Percentiles rank a stretch among this genome's conserved stretches.
Conservation (phyloP, 116 monocot species). For the Trichopus zeylanicus region DNA sequence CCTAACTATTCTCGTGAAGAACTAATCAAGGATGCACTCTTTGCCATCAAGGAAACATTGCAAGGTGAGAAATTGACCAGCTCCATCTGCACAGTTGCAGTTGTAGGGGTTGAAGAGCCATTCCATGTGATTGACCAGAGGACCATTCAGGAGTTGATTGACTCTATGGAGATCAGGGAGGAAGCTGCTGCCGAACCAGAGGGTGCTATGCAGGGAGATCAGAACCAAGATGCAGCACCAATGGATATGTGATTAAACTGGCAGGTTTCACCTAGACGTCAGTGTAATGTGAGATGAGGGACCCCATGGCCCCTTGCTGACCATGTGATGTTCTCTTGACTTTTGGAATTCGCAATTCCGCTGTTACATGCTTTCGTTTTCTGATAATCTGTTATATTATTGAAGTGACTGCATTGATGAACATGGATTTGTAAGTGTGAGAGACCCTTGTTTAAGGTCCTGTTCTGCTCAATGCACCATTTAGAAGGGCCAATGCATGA, state of each 20-base stretch:
- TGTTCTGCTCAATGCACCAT: no score
- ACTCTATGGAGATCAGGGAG: slow-evolving; percentile 49
- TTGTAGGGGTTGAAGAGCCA: slow-evolving; percentile 63
- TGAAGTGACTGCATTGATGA: neutral
- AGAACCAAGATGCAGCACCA: slow-evolving; percentile 43
- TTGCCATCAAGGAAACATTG: slow-evolving; percentile 86
- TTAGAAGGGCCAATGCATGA: no score
- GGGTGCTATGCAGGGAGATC: slow-evolving; percentile 22
- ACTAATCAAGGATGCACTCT: slow-evolving; percentile 78
- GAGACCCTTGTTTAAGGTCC: no score
- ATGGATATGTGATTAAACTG: slow-evolving; percentile 66
- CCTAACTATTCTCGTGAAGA: slow-evolving; percentile 52
- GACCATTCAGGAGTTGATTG: slow-evolving; percentile 54
- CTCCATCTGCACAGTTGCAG: slow-evolving; percentile 71
- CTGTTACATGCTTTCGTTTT: neutral
- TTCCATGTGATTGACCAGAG: slow-evolving; percentile 51
- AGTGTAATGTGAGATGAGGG: no score
- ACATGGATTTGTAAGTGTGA: no score
- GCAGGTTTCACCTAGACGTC: neutral
- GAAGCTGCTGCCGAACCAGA: slow-evolving; percentile 37
- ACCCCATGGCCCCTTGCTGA: neutral
- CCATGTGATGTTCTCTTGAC: neutral
- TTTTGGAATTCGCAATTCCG: neutral
- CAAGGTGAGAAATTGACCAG: slow-evolving; percentile 84
- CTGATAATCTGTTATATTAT: neutral